A percentile compares a stretch with the other conserved stretches of the same genome.
phyloP scores from a whole-genome alignment of 257 asterid genomes.

The Fraxinus pennsylvanica region DNA sequence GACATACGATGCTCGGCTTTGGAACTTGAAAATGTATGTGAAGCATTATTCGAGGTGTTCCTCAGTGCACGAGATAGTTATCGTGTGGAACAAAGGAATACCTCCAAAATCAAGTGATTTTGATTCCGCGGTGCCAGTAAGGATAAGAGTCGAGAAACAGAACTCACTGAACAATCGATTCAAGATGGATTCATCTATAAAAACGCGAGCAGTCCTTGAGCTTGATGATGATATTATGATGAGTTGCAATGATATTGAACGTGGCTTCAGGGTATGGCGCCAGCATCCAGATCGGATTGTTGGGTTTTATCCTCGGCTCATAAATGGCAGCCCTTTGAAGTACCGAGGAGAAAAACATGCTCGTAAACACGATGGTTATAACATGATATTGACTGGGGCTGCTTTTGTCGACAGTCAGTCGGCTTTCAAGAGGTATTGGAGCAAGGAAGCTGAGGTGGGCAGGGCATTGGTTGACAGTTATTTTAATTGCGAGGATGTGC shows the following conservation, averaged over 20 bases:
- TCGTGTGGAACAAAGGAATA: constrained; percentile 88
- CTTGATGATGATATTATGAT: constrained; percentile 96
- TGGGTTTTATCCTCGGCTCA: constrained; percentile 88
- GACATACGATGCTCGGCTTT: constrained; percentile 93
- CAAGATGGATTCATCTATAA: constrained; percentile 61
- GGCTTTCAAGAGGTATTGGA: constrained; percentile 85
- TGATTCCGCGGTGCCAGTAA: constrained; percentile 81
- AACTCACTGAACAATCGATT: constrained; percentile 93
- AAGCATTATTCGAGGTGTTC: constrained; percentile 91
- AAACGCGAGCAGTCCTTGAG: constrained; percentile 81
- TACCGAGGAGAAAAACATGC: constrained; percentile 81
- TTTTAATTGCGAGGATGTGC: constrained; percentile 90
- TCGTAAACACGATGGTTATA: constrained; percentile 68
- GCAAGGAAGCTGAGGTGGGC: constrained; percentile 59
- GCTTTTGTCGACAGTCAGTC: constrained; percentile 61
- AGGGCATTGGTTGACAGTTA: constrained; percentile 57
- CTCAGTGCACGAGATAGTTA: constrained; percentile 92
- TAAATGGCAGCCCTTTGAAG: constrained; percentile 43
- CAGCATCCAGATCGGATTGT: constrained; percentile 74
- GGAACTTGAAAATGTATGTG: constrained; percentile 85
- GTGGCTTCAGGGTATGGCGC: constrained; percentile 89
- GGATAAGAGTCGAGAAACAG: constrained; percentile 67
- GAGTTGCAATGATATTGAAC: constrained; percentile 84
- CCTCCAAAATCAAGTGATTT: constrained; percentile 65
- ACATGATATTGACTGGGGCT: constrained; percentile 88